Evolutionary conservation across 2,329 filamentous ascomycete species (phyloP), one percentile per base, ranked within the genome.

Genomic region (Endocalyx cinctus): DNA sequence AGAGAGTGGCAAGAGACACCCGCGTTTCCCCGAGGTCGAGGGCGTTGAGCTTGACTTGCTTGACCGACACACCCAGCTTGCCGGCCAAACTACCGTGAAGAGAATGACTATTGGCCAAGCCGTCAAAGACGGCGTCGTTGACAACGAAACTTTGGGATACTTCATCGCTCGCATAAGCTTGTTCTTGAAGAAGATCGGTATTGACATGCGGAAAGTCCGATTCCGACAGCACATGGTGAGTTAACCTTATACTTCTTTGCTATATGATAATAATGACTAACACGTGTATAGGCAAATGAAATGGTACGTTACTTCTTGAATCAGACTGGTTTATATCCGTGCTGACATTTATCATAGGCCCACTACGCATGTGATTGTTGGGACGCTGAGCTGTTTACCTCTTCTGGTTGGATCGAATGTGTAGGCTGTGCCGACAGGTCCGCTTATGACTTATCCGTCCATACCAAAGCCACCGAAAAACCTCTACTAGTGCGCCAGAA

Each of bases 301-400:
- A 78, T 77, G 73, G 32, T 32, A 31, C 16, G 25, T 6, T 17
- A 8, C n/a, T 19, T 14, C 7, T 13, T 13, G 16, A 13, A 23
- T 29, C 17, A 10, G 17, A 10, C 25, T 17, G n/a, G n/a, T n/a
- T n/a, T n/a, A n/a, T n/a, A n/a, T n/a, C n/a, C n/a, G n/a, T n/a
- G n/a, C n/a, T n/a, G n/a, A n/a, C n/a, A n/a, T n/a, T n/a, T n/a
- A n/a, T n/a, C 10, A 11, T 26, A 32, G 32, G 75, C 92, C 12
- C 92, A 98, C 65, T 98, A 98, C 59, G 92, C 92, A 29, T 77
- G 82, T 35, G 92, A 98, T 68, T 98, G 92, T 69, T 97, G 92
- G 92, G 92, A 98, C 62, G 90, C 88, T 11, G 92, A 98, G 63
- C 70, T 98, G 35, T 71, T 84, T 43, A 97, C 87, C 37, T 89